Conservation (phyloP, 768 basidiomycete species). For the Auricularia heimuer region DNA sequence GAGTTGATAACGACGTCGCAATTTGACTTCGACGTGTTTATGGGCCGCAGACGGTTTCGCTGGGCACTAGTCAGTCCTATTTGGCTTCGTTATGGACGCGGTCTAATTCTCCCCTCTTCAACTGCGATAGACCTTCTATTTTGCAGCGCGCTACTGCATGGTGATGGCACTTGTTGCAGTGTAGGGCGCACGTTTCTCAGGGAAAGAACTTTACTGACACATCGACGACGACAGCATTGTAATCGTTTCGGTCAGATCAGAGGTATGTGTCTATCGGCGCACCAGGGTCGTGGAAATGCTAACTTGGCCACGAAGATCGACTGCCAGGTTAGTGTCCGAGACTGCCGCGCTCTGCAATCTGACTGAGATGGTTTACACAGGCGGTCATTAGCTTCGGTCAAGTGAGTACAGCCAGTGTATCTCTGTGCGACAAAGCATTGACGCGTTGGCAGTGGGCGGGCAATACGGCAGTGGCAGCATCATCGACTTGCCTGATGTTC, state of each 20-base stretch:
- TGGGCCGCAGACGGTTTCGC: slow-evolving; percentile 45
- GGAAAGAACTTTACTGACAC: not conserved
- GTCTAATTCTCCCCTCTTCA: not conserved
- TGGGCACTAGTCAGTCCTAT: slow-evolving; percentile 55
- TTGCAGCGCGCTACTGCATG: slow-evolving; percentile 64
- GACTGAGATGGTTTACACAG: slow-evolving; percentile 19
- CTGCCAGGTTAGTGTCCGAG: slow-evolving; percentile 37
- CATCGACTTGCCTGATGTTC: slow-evolving; percentile 60
- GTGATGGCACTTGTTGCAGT: slow-evolving; percentile 54
- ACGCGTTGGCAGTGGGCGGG: slow-evolving; percentile 40
- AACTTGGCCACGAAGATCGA: slow-evolving; percentile 33
- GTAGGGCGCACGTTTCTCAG: slow-evolving; percentile 28
- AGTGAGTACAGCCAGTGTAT: slow-evolving; percentile 24
- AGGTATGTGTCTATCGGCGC: slow-evolving; percentile 23
- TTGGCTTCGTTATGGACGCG: not conserved
- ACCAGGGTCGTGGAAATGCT: not conserved
- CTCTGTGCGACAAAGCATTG: slow-evolving; percentile 2
- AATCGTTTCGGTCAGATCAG: slow-evolving; percentile 41
- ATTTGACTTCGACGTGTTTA: slow-evolving; percentile 61
- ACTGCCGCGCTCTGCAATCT: no score
- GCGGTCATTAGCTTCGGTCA: slow-evolving; percentile 63
- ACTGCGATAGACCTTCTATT: slow-evolving; percentile 37
- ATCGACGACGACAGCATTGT: slow-evolving; percentile 35
- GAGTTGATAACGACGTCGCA: slow-evolving; percentile 51
- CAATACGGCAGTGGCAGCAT: slow-evolving; percentile 55